These are phyloP conservation scores for Ceratobasidium sp. DNA, from an alignment of 1,284 basidiomycete genomes.

Conservation along the genomic window DNA sequence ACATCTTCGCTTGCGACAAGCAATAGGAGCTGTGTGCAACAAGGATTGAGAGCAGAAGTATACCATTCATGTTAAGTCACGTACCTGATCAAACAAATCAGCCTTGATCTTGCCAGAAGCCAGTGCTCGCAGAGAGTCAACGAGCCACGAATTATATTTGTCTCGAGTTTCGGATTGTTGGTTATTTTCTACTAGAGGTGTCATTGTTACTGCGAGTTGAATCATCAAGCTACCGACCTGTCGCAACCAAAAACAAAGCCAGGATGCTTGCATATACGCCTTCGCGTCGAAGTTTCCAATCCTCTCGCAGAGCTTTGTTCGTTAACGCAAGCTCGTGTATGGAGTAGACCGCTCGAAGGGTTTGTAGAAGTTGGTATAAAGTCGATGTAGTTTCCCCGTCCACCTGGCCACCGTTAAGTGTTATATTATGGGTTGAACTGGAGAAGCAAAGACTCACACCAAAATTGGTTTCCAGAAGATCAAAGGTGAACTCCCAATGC, in stretches of 20 bases:
- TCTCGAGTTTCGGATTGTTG: constrained; percentile 20
- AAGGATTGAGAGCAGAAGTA: no score
- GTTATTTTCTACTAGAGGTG: constrained; percentile 29
- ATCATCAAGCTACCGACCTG: constrained; percentile 63
- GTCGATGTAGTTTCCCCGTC: constrained; percentile 12
- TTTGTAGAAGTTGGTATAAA: constrained; percentile 69
- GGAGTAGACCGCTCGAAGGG: constrained; percentile 75
- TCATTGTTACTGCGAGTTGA: no score
- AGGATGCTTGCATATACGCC: constrained; percentile 70
- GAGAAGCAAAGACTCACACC: constrained; percentile 72
- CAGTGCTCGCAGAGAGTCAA: constrained; percentile 41
- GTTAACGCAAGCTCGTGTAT: constrained; percentile 79
- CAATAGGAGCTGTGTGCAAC: constrained; percentile 4
- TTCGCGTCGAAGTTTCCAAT: constrained; percentile 75
- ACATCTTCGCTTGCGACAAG: constrained; percentile 9
- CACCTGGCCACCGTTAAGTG: neutral
- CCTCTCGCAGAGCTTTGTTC: constrained; percentile 80
- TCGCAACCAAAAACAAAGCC: constrained; percentile 68
- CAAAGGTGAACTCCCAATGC: constrained; percentile 95
- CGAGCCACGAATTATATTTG: constrained; percentile 22
- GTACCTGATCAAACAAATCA: constrained; percentile 23
- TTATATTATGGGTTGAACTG: no score
- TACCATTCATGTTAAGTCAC: neutral
- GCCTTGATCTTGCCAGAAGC: neutral
- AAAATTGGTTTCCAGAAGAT: constrained; percentile 89